Evolutionary conservation across 768 basidiomycete genomes (phyloP).

Genomic region (Xerocomellus amylosporus): DNA sequence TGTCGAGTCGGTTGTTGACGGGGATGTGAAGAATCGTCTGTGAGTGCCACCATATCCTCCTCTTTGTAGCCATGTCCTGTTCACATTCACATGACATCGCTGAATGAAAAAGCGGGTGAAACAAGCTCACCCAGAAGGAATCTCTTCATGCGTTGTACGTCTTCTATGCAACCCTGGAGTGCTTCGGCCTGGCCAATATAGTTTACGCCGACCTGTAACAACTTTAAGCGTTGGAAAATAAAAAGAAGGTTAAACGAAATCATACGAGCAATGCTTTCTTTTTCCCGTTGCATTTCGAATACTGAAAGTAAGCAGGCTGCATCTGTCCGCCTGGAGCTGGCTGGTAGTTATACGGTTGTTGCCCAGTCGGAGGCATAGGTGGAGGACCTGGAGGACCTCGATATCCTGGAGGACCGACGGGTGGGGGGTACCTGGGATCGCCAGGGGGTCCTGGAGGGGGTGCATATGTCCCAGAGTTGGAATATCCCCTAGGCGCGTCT

Average conservation of each 20-base stretch:
- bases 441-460: slow-evolving; percentile 20
- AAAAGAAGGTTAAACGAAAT: background rate
- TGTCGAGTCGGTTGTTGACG: slow-evolving; percentile 68
- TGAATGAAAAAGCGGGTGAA: background rate
- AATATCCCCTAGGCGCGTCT: slow-evolving; percentile 7
- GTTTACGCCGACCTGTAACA: slow-evolving; percentile 79
- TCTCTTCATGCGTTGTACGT: slow-evolving; percentile 74
- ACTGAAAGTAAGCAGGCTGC: slow-evolving; percentile 71
- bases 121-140: slow-evolving; percentile 66
- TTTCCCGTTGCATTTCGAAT: slow-evolving; percentile 84
- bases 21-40: slow-evolving; percentile 66
- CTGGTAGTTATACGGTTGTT: slow-evolving; percentile 65
- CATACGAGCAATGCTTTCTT: slow-evolving; percentile 87
- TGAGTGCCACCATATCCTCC: slow-evolving; percentile 84
- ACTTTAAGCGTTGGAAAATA: background rate
- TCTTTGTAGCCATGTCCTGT: slow-evolving; percentile 52
- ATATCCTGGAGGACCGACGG: slow-evolving; percentile 6
- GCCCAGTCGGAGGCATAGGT: slow-evolving; percentile 50
- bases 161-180: slow-evolving; percentile 87
- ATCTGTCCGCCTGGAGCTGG: slow-evolving; percentile 43
- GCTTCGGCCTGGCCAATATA: slow-evolving; percentile 68
- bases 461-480: slow-evolving; percentile 11
- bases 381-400: slow-evolving; percentile 36
- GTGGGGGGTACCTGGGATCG: background rate
- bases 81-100: background rate